These are phyloP conservation scores for Colletotrichum costaricense DNA, from an alignment of 2,329 filamentous ascomycete species.

Conservation along the genomic window DNA sequence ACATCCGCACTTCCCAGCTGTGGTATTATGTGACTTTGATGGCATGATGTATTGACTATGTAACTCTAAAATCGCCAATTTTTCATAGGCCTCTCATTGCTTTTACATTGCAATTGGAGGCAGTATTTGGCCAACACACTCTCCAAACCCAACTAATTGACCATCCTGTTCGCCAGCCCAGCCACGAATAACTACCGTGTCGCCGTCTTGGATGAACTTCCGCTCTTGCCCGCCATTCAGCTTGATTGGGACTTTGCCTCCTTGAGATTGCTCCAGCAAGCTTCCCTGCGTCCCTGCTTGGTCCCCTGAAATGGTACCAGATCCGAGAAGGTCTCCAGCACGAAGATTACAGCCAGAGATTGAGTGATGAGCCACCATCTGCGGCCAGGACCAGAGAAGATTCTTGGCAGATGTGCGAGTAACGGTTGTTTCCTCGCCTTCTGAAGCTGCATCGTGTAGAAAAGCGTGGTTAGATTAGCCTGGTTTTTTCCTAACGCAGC, in stretches of 20 bases:
- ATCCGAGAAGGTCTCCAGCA: constrained; percentile 80
- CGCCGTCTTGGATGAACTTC: constrained; percentile 79
- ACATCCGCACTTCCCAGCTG: too few relatives aligned
- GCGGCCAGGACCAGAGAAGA: constrained; percentile 83
- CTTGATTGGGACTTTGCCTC: constrained; percentile 73
- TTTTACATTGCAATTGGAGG: background rate
- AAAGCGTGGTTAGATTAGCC: background rate
- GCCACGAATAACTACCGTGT: constrained; percentile 75
- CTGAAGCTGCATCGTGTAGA: constrained; percentile 26
- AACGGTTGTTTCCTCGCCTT: constrained; percentile 47
- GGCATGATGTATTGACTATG: background rate
- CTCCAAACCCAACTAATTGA: constrained; percentile 79
- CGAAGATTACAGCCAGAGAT: constrained; percentile 81
- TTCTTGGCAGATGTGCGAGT: constrained; percentile 49
- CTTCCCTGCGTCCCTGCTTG: constrained; percentile 74
- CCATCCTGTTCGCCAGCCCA: constrained; percentile 73
- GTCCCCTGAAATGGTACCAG: constrained; percentile 78
- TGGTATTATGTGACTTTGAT: background rate
- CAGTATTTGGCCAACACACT: constrained; percentile 73
- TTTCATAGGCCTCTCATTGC: background rate
- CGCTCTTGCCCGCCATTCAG: constrained; percentile 74
- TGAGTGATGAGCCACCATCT: constrained; percentile 86
- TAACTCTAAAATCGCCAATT: background rate
- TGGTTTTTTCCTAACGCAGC: background rate
- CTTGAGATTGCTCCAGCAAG: constrained; percentile 77